phyloP scores from a whole-genome alignment of 768 basidiomycete species.

The Psilocybe cyanescens region DNA sequence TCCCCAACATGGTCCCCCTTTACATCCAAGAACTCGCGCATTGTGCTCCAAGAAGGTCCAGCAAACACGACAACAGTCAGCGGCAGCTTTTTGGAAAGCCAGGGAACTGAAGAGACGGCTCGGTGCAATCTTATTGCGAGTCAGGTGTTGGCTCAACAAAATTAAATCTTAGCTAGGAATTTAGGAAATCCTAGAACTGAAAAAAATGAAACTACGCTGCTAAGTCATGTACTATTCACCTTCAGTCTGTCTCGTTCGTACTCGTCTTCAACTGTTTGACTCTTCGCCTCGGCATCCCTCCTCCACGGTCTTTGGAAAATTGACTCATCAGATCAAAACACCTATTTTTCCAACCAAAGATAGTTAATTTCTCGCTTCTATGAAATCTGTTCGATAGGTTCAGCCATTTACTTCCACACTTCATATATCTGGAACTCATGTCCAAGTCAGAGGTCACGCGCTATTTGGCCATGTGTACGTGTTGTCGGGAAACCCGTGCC shows the following conservation, averaged over 20 bases:
- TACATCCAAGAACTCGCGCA: conserved; percentile 15
- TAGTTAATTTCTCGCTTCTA: no score
- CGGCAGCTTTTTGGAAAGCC: conserved; percentile 20
- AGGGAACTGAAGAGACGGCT: conserved; percentile 12
- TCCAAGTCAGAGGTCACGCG: neutral
- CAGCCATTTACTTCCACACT: neutral
- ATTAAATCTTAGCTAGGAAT: conserved; percentile 6
- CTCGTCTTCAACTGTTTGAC: no score
- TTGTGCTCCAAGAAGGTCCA: conserved; percentile 21
- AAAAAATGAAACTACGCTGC: neutral
- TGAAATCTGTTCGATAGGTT: no score
- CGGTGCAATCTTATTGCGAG: conserved; percentile 23
- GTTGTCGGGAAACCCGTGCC: conserved; percentile 3
- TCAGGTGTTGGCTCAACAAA: conserved; percentile 18
- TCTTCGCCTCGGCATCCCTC: no score
- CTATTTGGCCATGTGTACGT: conserved; percentile 26
- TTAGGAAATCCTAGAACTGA: neutral
- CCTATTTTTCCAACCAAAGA: no score
- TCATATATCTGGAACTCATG: neutral
- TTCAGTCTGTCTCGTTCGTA: no score
- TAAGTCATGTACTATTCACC: no score
- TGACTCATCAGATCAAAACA: no score
- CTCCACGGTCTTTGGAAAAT: no score
- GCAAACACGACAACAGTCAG: conserved; percentile 15
- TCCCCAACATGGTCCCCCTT: conserved; percentile 50